A percentile compares a stretch with the other conserved stretches of the same genome.
Evolutionary conservation across 2,329 filamentous ascomycete genomes (phyloP).

Genomic region (Paecilomyces dactylethromorphus): DNA sequence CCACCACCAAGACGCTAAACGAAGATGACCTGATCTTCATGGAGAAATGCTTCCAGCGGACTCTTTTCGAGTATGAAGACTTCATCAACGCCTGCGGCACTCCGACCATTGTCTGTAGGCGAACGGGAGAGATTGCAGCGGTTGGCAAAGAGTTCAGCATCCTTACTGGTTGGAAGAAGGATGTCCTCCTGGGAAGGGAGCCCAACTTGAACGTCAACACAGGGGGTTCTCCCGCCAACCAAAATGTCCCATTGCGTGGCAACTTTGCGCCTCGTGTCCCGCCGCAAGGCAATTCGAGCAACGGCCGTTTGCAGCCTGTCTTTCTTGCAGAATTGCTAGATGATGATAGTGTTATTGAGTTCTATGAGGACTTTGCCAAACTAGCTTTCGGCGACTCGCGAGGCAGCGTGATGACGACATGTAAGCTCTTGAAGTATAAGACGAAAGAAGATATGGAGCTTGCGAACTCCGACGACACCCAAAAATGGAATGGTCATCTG

Average conservation of each 20-base stretch:
- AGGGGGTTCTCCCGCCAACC: constrained; percentile 45
- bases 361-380: constrained; percentile 92
- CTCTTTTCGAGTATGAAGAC: constrained; percentile 86
- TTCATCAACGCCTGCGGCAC: constrained; percentile 84
- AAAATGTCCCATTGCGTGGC: constrained; percentile 31
- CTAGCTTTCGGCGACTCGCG: constrained; percentile 87
- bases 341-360: constrained; percentile 86
- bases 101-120: constrained; percentile 83
- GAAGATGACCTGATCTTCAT: constrained; percentile 89
- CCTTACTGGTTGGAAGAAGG: constrained; percentile 87
- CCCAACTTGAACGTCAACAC: constrained; percentile 82
- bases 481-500: constrained; percentile 37
- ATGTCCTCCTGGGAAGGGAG: constrained; percentile 79
- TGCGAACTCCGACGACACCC: constrained; percentile 40
- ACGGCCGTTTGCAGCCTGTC: constrained; percentile 63
- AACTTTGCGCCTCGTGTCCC: constrained; percentile 44
- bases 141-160: constrained; percentile 97
- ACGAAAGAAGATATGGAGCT: constrained; percentile 54
- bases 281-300: constrained; percentile 26
- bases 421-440: constrained; percentile 84
- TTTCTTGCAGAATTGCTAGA: constrained; percentile 91
- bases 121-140: constrained; percentile 89
- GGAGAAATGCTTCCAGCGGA: constrained; percentile 94
- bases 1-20: constrained; percentile 82
- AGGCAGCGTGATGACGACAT: constrained; percentile 74